Conservation (phyloP, 129 eudicot genomes). For the Escallonia herrerae region DNA sequence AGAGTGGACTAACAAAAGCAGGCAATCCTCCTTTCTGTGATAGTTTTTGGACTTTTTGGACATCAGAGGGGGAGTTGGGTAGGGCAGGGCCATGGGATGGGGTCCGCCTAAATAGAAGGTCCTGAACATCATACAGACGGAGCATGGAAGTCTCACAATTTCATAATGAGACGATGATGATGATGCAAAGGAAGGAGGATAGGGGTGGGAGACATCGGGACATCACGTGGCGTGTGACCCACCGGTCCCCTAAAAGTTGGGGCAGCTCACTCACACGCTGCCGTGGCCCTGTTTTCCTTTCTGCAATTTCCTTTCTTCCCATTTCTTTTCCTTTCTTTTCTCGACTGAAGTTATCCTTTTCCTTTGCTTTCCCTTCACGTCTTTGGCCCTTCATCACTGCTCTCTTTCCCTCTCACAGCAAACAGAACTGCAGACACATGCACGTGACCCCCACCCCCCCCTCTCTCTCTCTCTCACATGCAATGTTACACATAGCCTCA, state of each 20-base stretch:
- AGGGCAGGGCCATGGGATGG: no score
- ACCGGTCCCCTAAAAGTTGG: constrained; percentile 25
- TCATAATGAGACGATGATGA: neutral
- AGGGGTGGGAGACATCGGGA: constrained; percentile 2
- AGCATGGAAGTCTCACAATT: no score
- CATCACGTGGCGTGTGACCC: constrained; percentile 33
- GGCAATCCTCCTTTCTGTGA: no score
- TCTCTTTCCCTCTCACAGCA: neutral
- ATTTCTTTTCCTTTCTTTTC: constrained; percentile 1
- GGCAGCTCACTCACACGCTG: constrained; percentile 23
- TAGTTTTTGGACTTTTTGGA: no score
- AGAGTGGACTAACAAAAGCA: no score
- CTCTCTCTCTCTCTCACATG: neutral
- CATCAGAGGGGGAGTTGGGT: no score
- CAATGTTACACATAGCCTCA: constrained; percentile 8
- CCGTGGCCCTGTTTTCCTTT: neutral
- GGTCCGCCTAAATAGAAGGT: no score
- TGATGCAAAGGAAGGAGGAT: neutral
- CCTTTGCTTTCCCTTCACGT: constrained; percentile 12
- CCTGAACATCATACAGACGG: no score
- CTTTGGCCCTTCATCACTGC: neutral
- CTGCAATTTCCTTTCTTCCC: no score
- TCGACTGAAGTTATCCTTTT: neutral
- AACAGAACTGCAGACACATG: constrained; percentile 12
- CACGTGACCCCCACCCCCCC: constrained; percentile 30